Conservation (phyloP, 805 yeast species). For the Wickerhamiella slavikovae region DNA sequence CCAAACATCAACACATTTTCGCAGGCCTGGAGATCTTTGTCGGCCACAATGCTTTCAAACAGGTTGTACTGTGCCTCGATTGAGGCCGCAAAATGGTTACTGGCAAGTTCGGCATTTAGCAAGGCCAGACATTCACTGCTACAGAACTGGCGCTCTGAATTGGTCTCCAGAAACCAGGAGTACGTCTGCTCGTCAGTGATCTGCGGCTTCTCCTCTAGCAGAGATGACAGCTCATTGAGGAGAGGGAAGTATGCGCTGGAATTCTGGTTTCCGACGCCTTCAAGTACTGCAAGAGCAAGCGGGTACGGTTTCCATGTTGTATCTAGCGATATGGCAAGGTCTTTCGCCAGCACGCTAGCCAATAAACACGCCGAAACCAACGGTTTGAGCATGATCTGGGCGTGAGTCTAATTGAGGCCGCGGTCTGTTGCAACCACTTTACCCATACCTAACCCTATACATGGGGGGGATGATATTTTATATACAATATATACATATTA, state of each 20-base stretch:
- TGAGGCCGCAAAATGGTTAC: conserved; percentile 35
- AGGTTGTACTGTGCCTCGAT: conserved; percentile 42
- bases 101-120: conserved; percentile 25
- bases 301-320: conserved; percentile 6
- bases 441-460: not conserved
- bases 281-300: conserved; percentile 7
- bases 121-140: conserved; percentile 6
- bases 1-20: conserved; percentile 32
- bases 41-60: conserved; percentile 23
- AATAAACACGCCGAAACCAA: too few species aligned
- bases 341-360: conserved; percentile 3
- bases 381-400: not conserved
- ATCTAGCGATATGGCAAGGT: conserved; percentile 3
- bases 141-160: conserved; percentile 6
- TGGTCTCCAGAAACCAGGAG: conserved; percentile 8
- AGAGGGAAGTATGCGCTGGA: conserved; percentile 18
- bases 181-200: conserved; percentile 6
- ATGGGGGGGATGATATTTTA: not conserved
- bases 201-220: conserved; percentile 5
- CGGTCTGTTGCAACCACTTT: not conserved
- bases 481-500: not conserved
- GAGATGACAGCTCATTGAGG: conserved; percentile 9
- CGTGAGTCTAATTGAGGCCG: not conserved
- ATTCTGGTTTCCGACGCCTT: conserved; percentile 16
- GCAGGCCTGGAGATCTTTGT: conserved; percentile 17